phyloP scores from a whole-genome alignment of 2,329 filamentous ascomycete genomes.

The Cercospora sesami region DNA sequence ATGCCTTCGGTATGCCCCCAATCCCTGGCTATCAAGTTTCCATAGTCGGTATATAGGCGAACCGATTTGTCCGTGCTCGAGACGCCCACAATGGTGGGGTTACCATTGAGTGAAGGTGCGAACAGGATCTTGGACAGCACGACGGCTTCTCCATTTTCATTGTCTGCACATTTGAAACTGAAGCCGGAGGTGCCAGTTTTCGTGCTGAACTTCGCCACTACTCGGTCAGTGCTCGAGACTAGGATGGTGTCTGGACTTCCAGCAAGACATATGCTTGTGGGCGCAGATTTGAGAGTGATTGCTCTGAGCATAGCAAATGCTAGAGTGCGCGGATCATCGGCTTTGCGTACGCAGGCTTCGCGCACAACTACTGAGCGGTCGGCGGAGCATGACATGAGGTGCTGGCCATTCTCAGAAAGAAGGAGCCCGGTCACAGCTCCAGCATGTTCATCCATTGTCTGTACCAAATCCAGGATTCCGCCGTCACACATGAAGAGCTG shows the following conservation, averaged over 20 bases:
- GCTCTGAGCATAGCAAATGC: slow-evolving; percentile 76
- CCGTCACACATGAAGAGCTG: slow-evolving; percentile 74
- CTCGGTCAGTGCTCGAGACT: slow-evolving; percentile 63
- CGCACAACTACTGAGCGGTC: slow-evolving; percentile 85
- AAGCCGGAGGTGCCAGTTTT: slow-evolving; percentile 67
- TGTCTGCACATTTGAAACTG: slow-evolving; percentile 81
- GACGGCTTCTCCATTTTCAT: slow-evolving; percentile 76
- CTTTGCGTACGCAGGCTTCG: slow-evolving; percentile 71
- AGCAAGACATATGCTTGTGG: slow-evolving; percentile 76
- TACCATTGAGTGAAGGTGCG: slow-evolving; percentile 55
- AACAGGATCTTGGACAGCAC: slow-evolving; percentile 75
- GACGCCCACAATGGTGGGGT: slow-evolving; percentile 76
- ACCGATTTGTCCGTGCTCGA: slow-evolving; percentile 97
- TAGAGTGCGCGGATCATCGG: slow-evolving; percentile 57
- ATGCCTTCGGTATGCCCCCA: slow-evolving; percentile 96
- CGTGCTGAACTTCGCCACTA: slow-evolving; percentile 55
- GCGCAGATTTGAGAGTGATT: slow-evolving; percentile 81
- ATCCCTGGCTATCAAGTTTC: slow-evolving; percentile 78
- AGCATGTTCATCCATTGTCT: slow-evolving; percentile 89
- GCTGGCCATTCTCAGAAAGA: slow-evolving; percentile 67
- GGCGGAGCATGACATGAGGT: slow-evolving; percentile 78
- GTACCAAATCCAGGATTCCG: slow-evolving; percentile 63
- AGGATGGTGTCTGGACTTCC: slow-evolving; percentile 59
- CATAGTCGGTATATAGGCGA: slow-evolving; percentile 80
- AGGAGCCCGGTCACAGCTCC: slow-evolving; percentile 78